Percentiles rank a stretch among this genome's conserved stretches.
phyloP scores from a whole-genome alignment of 768 basidiomycete genomes.

The Mycena filopes region DNA sequence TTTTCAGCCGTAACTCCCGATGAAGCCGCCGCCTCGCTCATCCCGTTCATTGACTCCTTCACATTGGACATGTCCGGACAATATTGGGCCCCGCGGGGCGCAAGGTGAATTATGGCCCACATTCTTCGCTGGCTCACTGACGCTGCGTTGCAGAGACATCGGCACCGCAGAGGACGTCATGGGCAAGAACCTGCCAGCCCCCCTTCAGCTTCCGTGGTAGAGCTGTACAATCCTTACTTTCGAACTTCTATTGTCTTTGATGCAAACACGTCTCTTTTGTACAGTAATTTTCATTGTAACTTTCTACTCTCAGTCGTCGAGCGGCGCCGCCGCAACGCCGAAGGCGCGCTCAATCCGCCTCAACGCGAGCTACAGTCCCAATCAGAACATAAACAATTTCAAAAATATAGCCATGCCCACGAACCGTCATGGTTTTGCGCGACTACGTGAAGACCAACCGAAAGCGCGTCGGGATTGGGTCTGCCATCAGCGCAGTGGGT shows the following conservation, averaged over 20 bases:
- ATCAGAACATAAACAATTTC: too few relatives aligned
- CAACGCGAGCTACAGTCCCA: slow-evolving; percentile 10
- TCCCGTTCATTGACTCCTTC: slow-evolving; percentile 49
- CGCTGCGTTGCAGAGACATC: too few relatives aligned
- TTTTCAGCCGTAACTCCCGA: slow-evolving; percentile 55
- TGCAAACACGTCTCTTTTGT: too few relatives aligned
- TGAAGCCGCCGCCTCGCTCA: slow-evolving; percentile 50
- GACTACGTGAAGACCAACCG: slow-evolving; percentile 25
- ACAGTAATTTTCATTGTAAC: too few relatives aligned
- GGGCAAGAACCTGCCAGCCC: slow-evolving; percentile 51
- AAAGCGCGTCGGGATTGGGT: slow-evolving; percentile 30
- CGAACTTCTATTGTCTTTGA: too few relatives aligned
- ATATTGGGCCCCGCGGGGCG: slow-evolving; percentile 63
- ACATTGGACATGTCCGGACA: slow-evolving; percentile 50
- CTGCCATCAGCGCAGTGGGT: slow-evolving; percentile 29
- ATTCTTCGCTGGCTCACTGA: too few relatives aligned
- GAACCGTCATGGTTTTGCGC: slow-evolving; percentile 16
- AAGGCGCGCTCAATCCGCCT: slow-evolving; percentile 27
- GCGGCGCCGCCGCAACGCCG: slow-evolving; percentile 9
- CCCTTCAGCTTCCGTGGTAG: slow-evolving; percentile 56
- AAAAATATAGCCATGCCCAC: too few relatives aligned
- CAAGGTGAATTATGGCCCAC: too few relatives aligned
- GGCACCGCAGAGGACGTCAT: slow-evolving; percentile 54
- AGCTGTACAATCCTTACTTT: neutral
- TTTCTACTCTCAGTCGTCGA: neutral